These are phyloP conservation scores for Aspergillus diversus DNA, from an alignment of 495 filamentous ascomycete genomes.

Conservation along the genomic window DNA sequence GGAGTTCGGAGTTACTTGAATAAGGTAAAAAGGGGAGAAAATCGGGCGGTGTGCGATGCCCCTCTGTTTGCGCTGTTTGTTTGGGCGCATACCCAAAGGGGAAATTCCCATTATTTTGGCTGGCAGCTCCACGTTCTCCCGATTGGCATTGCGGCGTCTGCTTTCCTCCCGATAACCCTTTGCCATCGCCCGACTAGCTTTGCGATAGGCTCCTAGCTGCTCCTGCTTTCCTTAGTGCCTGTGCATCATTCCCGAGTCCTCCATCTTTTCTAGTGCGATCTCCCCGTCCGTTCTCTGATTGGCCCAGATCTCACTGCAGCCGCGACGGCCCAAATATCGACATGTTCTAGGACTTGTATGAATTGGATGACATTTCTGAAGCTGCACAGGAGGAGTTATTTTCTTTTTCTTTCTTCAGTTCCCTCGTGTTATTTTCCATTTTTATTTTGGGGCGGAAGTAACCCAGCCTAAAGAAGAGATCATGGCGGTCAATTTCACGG, in stretches of 20 bases:
- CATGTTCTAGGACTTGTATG: no score
- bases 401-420: no score
- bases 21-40: slow-evolving; percentile 1
- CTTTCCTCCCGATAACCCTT: not conserved
- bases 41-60: no score
- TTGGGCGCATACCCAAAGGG: slow-evolving; percentile 13
- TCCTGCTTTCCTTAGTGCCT: not conserved
- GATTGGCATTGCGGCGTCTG: not conserved
- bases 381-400: no score
- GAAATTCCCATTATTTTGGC: slow-evolving; percentile 13
- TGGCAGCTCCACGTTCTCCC: not conserved
- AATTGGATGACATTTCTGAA: no score
- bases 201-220: not conserved
- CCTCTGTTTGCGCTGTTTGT: slow-evolving; percentile 36
- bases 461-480: not conserved
- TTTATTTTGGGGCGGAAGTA: no score
- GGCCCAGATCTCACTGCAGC: not conserved
- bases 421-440: no score
- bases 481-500: slow-evolving; percentile 44
- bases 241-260: not conserved
- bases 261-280: not conserved
- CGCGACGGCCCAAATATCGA: not conserved
- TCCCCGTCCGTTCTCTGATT: not conserved
- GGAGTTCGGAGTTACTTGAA: slow-evolving; percentile 13
- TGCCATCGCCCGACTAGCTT: not conserved